These are phyloP conservation scores for Trichoderma polysporum DNA, from an alignment of 2,329 filamentous ascomycete genomes.

Conservation along the genomic window DNA sequence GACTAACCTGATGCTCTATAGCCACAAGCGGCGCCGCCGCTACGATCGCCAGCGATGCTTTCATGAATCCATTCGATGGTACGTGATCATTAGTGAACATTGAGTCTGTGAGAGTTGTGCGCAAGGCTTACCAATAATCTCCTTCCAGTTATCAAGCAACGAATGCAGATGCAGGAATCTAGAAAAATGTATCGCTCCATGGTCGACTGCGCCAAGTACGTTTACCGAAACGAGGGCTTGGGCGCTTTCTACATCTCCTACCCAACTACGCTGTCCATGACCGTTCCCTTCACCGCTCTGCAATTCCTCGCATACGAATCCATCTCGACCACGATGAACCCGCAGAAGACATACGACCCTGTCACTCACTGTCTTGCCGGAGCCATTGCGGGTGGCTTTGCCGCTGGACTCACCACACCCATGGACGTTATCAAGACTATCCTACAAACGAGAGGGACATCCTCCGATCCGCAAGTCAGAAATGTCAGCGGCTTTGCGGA, in stretches of 20 bases:
- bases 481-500: slow-evolving; percentile 80
- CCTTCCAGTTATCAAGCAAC: slow-evolving; percentile 87
- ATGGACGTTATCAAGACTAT: slow-evolving; percentile 99
- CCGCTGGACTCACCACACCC: slow-evolving; percentile 89
- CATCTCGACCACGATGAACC: slow-evolving; percentile 90
- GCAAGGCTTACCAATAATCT: background rate
- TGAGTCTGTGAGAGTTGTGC: background rate
- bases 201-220: slow-evolving; percentile 79
- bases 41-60: slow-evolving; percentile 93
- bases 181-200: slow-evolving; percentile 81
- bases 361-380: slow-evolving; percentile 91
- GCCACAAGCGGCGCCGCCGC: slow-evolving; percentile 91
- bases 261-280: slow-evolving; percentile 97
- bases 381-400: slow-evolving; percentile 88
- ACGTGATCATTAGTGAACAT: slow-evolving; percentile 35
- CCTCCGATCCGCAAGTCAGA: slow-evolving; percentile 75
- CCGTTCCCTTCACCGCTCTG: slow-evolving; percentile 92
- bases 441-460: slow-evolving; percentile 86
- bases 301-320: slow-evolving; percentile 99
- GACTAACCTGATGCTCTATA: slow-evolving; percentile 38
- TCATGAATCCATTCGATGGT: slow-evolving; percentile 99
- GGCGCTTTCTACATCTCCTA: slow-evolving; percentile 97
- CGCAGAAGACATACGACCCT: slow-evolving; percentile 81
- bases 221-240: slow-evolving; percentile 85
- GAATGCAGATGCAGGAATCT: slow-evolving; percentile 98